phyloP scores from a whole-genome alignment of 2,329 filamentous ascomycete species.

The Fusarium drepaniforme region DNA sequence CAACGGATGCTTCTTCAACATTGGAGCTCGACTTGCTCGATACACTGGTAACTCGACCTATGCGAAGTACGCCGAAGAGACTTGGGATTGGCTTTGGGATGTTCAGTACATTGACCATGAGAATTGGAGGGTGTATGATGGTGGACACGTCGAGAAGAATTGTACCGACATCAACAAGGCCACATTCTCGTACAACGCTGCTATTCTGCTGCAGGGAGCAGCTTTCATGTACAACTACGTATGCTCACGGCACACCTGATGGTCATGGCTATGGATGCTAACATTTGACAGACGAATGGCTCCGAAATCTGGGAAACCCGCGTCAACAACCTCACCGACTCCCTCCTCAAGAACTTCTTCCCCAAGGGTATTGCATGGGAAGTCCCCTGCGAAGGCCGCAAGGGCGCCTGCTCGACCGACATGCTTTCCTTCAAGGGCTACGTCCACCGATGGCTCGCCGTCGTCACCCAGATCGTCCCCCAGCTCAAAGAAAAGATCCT shows the following conservation, averaged over 20 bases:
- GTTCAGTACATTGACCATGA: conserved; percentile 71
- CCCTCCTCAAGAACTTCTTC: conserved; percentile 65
- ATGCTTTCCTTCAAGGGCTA: conserved; percentile 81
- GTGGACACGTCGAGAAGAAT: conserved; percentile 67
- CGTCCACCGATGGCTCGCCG: conserved; percentile 73
- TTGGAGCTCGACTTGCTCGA: conserved; percentile 76
- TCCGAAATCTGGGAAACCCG: conserved; percentile 66
- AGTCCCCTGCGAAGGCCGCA: conserved; percentile 70
- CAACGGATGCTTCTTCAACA: conserved; percentile 73
- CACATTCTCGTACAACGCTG: conserved; percentile 77
- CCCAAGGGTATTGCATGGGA: conserved; percentile 73
- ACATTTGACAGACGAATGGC: conserved; percentile 61
- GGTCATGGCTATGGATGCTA: conserved; percentile 10
- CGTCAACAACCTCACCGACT: conserved; percentile 66
- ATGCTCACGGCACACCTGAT: conserved; percentile 35
- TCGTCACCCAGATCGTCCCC: conserved; percentile 72
- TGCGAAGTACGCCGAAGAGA: conserved; percentile 69
- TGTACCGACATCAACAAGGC: conserved; percentile 72
- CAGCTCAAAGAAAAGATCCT: conserved; percentile 66
- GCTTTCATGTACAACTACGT: conserved; percentile 78
- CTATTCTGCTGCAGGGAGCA: conserved; percentile 70
- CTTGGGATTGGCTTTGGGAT: conserved; percentile 70
- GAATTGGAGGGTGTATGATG: conserved; percentile 74
- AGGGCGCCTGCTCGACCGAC: conserved; percentile 74
- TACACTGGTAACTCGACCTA: conserved; percentile 78